Conservation (phyloP, 768 basidiomycete species). For the Dioszegia crocea region DNA sequence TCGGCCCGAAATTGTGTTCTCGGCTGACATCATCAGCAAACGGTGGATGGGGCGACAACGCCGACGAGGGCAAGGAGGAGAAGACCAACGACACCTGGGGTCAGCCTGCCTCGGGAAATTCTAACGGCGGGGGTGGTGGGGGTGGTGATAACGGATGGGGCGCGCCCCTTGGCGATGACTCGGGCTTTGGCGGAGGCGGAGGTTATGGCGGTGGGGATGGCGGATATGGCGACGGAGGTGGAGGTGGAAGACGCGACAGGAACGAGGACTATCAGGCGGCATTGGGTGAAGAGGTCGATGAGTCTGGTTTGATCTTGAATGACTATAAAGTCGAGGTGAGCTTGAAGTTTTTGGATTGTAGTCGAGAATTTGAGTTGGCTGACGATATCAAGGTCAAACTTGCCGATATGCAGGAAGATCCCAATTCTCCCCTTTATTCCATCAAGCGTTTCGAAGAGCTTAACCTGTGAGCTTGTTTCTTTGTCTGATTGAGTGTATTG, state of each 20-base stretch:
- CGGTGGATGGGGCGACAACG: neutral
- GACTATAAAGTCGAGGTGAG: conserved; percentile 41
- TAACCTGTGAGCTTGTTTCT: conserved; percentile 87
- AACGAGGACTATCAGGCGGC: neutral
- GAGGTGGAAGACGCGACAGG: neutral
- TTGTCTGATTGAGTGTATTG: too few relatives aligned
- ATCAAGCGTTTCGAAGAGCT: conserved; percentile 93
- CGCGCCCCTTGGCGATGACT: neutral
- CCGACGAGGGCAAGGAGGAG: neutral
- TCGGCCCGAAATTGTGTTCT: too few relatives aligned
- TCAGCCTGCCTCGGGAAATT: too few relatives aligned
- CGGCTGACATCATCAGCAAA: neutral
- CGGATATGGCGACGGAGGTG: neutral
- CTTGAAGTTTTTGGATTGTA: too few relatives aligned
- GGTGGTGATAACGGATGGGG: neutral
- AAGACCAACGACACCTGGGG: too few relatives aligned
- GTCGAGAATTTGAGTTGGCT: neutral
- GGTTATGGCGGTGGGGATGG: neutral
- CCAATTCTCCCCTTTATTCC: conserved; percentile 91
- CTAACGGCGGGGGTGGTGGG: neutral
- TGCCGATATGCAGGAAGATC: conserved; percentile 91
- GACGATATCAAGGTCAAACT: conserved; percentile 66
- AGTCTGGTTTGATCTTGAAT: conserved; percentile 31
- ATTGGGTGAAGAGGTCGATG: conserved; percentile 18
- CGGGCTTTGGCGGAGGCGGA: neutral